Evolutionary conservation across 2,329 filamentous ascomycete species (phyloP).

Genomic region (Pezicula radicicola): DNA sequence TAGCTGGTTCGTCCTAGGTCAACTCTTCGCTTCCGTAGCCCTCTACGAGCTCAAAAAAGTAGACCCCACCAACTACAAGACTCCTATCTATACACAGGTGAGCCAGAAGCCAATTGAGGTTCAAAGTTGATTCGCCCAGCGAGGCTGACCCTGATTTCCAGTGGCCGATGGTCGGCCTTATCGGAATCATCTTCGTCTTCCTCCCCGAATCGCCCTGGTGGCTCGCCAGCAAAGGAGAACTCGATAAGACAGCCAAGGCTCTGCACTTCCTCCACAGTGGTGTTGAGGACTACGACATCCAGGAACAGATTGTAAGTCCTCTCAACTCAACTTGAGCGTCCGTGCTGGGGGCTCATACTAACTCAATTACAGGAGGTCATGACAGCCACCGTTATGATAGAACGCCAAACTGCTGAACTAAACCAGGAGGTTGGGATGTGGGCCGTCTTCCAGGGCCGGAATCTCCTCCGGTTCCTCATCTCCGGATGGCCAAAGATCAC

Average conservation of each 20-base stretch:
- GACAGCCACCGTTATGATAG: slow-evolving; percentile 20
- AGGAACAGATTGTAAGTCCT: slow-evolving; percentile 24
- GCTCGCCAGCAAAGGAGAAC: slow-evolving; percentile 31
- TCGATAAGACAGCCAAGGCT: slow-evolving; percentile 21
- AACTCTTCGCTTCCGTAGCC: slow-evolving; percentile 39
- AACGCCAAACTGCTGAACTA: slow-evolving; percentile 19
- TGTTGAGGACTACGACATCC: slow-evolving; percentile 25
- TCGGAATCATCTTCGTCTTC: slow-evolving; percentile 34
- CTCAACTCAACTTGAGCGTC: slow-evolving; percentile 2
- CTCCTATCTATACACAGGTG: slow-evolving; percentile 40
- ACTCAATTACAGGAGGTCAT: slow-evolving; percentile 11
- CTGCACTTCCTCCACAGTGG: slow-evolving; percentile 19
- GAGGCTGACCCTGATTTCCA: slow-evolving; percentile 15
- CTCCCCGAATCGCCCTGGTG: slow-evolving; percentile 39
- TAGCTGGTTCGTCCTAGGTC: slow-evolving; percentile 40
- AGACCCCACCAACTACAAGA: slow-evolving; percentile 32
- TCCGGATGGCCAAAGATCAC: slow-evolving; percentile 22
- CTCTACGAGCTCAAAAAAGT: slow-evolving; percentile 31
- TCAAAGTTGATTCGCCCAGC: background rate
- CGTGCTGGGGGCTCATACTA: background rate
- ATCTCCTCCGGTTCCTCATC: slow-evolving; percentile 28
- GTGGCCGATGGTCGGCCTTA: slow-evolving; percentile 41
- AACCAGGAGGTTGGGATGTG: slow-evolving; percentile 24
- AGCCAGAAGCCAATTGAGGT: background rate
- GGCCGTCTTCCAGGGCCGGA: slow-evolving; percentile 28